Evolutionary conservation across 179 eudicot genomes (phyloP).

Genomic region (Silene vulgaris): DNA sequence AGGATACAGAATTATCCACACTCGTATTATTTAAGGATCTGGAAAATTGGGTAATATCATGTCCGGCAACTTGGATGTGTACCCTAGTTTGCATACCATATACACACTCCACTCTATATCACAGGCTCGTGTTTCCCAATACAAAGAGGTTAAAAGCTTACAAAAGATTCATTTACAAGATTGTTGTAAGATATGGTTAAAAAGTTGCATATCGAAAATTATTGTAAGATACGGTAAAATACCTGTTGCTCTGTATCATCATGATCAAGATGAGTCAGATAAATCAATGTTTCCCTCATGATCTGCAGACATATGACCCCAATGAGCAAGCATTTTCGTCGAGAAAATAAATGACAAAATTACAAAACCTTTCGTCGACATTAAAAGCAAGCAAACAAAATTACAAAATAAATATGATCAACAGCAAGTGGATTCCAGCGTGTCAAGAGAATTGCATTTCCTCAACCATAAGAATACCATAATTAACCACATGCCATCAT

Average conservation of each 20-base stretch:
- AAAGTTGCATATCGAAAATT: not conserved
- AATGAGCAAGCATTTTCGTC: conserved; percentile 11
- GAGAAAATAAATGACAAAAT: not conserved
- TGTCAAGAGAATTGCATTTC: not conserved
- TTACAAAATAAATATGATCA: not conserved
- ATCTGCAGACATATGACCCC: conserved; percentile 48
- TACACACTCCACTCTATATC: not conserved
- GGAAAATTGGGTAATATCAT: too few species aligned
- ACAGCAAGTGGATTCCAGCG: not conserved
- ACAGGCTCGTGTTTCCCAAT: not conserved
- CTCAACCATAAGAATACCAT: not conserved
- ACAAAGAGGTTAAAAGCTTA: not conserved
- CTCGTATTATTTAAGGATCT: too few species aligned
- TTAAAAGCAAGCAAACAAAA: not conserved
- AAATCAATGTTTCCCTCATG: conserved; percentile 95
- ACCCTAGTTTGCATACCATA: not conserved
- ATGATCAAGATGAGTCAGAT: conserved; percentile 92
- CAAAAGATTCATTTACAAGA: not conserved
- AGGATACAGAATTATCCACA: not conserved
- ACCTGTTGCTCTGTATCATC: conserved; percentile 99
- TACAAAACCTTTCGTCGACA: not conserved
- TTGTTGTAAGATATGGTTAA: not conserved
- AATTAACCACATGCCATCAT: not conserved
- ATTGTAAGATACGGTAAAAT: not conserved
- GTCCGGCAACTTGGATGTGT: too few species aligned